Base-by-base conservation (phyloP, 2,329 filamentous ascomycete genomes). In the Aspergillus melleus region DNA sequence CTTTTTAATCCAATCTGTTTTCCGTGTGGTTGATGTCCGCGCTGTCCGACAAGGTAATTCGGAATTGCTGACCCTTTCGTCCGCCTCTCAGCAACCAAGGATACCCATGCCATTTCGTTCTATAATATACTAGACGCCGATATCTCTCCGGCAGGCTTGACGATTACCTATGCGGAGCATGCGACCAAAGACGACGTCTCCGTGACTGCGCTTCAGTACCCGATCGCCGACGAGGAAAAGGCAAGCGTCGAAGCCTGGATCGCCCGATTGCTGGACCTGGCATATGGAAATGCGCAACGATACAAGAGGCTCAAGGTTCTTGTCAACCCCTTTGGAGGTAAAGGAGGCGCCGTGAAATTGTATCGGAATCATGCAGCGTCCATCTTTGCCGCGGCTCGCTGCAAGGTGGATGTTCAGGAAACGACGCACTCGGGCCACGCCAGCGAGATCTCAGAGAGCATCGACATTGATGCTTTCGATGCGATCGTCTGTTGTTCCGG, bases 261-360 rank as follows among this genome's bases (percentile, higher is more conserved):
- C 42, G 79, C 83, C 29, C 80, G 78, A 55, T 81, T 97, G 36
- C 73, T 96, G 20, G 79, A 86, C 39, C 83, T 83, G 51, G 87
- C 93, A 24, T 97, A 96, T 70, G 88, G 80, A 57, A 79, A 80
- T 8, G 84, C 90, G 1, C 86, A 89, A 69, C 84, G 83, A 55
- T 84, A 82, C 59, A 95, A 92, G 75, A 87, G 91, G 51, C 88
- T 95, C 63, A 96, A 95, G 74, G 88, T 98, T 12, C 80, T 98
- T 49, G 84, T 99, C 62, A 99, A 99, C 74, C 95, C 95, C 0
- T 90, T 93, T 68, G 91, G 92, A 14, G 95, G 95, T 0, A 90
- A 92, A 47, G 94, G 94, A 16, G 79, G 80, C 46, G 94, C 92
- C 1, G 79, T 85, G 62, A 90, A 86, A 71, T 83, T 88, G 64